Evolutionary conservation across 805 yeast species (phyloP).

Genomic region (Barnettozyma siamensis): DNA sequence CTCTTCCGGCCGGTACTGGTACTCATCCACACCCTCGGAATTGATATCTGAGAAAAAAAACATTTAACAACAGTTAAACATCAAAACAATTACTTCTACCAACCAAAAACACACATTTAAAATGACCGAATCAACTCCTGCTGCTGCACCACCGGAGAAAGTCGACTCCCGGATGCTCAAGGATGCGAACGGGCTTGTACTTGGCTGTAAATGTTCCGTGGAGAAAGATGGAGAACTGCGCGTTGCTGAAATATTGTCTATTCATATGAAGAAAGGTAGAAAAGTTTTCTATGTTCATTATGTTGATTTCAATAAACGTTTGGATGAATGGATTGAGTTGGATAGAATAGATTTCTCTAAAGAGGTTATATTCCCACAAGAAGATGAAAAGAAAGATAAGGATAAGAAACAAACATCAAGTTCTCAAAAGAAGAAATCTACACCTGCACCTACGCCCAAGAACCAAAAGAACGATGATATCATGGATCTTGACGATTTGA

Average conservation of each 20-base stretch:
- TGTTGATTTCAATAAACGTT: slow-evolving; percentile 88
- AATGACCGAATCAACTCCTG: neutral
- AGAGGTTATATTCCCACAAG: slow-evolving; percentile 68
- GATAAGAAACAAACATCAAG: slow-evolving; percentile 30
- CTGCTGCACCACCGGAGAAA: slow-evolving; percentile 4
- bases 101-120: neutral
- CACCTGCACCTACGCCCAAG: slow-evolving; percentile 13
- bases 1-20: no score
- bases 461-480: slow-evolving; percentile 41
- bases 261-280: slow-evolving; percentile 68
- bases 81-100: neutral
- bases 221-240: slow-evolving; percentile 75
- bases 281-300: slow-evolving; percentile 89
- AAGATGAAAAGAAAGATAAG: slow-evolving; percentile 36
- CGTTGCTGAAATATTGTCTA: slow-evolving; percentile 79
- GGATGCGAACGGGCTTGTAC: slow-evolving; percentile 44
- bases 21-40: no score
- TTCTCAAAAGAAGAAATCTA: slow-evolving; percentile 30
- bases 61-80: neutral
- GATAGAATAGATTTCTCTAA: slow-evolving; percentile 67
- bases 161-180: slow-evolving; percentile 21
- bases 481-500: slow-evolving; percentile 77
- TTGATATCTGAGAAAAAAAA: no score
- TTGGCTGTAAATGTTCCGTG: slow-evolving; percentile 81
- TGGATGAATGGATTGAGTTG: slow-evolving; percentile 88